These are phyloP conservation scores for Aspergillus nanangensis DNA, from an alignment of 495 filamentous ascomycete genomes.

Conservation along the genomic window DNA sequence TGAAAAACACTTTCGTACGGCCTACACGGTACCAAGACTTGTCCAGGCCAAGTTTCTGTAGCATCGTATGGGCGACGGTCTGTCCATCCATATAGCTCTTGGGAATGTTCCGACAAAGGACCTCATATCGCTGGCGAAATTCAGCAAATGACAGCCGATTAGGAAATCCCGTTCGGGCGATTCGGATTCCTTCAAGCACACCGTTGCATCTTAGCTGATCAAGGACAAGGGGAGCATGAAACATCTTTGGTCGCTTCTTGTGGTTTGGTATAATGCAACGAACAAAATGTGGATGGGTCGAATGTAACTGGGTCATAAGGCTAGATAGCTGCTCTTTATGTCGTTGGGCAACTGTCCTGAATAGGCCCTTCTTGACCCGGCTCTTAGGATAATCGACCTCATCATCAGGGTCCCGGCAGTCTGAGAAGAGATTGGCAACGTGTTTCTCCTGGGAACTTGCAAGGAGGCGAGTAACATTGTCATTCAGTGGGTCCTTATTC, in stretches of 20 bases:
- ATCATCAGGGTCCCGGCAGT: constrained; percentile 76
- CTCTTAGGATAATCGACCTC: constrained; percentile 65
- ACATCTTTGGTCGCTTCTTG: constrained; percentile 93
- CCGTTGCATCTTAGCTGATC: constrained; percentile 98
- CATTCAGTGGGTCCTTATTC: constrained; percentile 98
- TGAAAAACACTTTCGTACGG: constrained; percentile 96
- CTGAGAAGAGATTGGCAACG: constrained; percentile 78
- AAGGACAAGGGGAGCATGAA: constrained; percentile 81
- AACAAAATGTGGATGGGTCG: constrained; percentile 97
- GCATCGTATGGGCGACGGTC: constrained; percentile 75
- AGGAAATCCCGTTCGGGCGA: constrained; percentile 97
- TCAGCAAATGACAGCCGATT: constrained; percentile 90
- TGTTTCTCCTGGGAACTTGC: constrained; percentile 78
- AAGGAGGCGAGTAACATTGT: constrained; percentile 88
- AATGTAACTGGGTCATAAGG: constrained; percentile 92
- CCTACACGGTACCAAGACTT: constrained; percentile 85
- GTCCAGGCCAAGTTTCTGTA: constrained; percentile 85
- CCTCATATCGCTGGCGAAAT: constrained; percentile 94
- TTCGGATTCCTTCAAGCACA: constrained; percentile 96
- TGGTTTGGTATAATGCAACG: constrained; percentile 98
- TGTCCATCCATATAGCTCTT: constrained; percentile 91
- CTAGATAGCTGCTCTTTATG: constrained; percentile 97
- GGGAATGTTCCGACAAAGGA: constrained; percentile 86
- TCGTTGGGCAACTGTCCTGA: constrained; percentile 92
- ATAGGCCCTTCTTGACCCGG: constrained; percentile 94